A percentile compares a stretch with the other conserved stretches of the same genome.
Evolutionary conservation across 176 grass and related monocot genomes (phyloP).

Genomic region (Typha latifolia): DNA sequence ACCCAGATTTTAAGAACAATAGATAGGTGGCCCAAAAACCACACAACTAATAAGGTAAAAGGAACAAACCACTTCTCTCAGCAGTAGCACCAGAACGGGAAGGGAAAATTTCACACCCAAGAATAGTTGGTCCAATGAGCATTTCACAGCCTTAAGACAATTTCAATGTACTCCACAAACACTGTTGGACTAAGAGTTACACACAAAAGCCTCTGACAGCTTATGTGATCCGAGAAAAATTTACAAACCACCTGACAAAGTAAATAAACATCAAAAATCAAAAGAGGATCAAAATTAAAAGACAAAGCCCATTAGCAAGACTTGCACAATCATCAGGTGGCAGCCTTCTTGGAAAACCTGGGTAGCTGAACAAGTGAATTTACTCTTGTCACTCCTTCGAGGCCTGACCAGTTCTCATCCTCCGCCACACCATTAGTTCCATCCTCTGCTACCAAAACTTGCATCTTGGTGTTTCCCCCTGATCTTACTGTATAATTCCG

Average conservation of each 20-base stretch:
- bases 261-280: conserved; percentile 24
- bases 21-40: too few species aligned
- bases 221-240: conserved; percentile 20
- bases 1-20: too few species aligned
- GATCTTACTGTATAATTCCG: conserved; percentile 69
- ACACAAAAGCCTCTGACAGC: neutral
- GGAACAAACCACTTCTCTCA: too few species aligned
- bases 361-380: conserved; percentile 91
- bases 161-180: neutral
- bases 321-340: conserved; percentile 32
- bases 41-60: too few species aligned
- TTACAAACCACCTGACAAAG: conserved; percentile 37
- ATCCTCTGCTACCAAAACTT: conserved; percentile 15
- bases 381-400: conserved; percentile 85
- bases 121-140: neutral
- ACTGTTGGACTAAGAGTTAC: neutral
- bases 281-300: conserved; percentile 17
- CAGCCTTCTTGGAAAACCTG: conserved; percentile 71
- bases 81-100: too few species aligned
- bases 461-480: conserved; percentile 27
- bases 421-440: conserved; percentile 14
- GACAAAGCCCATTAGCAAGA: conserved; percentile 2
- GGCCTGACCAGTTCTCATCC: conserved; percentile 60
- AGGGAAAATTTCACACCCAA: too few species aligned
- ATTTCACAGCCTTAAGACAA: neutral